phyloP scores from a whole-genome alignment of 257 asterid genomes.

The Nyctanthes arbortristis region DNA sequence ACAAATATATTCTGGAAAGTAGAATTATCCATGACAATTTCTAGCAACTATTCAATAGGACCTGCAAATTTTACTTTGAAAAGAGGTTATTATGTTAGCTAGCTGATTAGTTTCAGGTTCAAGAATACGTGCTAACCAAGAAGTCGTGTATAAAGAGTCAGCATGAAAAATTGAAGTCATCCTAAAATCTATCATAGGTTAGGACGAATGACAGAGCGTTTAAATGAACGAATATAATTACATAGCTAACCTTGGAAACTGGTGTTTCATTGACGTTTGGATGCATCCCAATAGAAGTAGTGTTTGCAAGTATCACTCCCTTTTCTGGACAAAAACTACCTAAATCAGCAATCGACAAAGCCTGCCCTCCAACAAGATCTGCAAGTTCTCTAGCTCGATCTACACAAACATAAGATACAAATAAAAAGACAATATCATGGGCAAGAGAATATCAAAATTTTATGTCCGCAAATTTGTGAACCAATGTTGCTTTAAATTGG shows the following conservation, averaged over 20 bases:
- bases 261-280: constrained; percentile 91
- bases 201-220: neutral
- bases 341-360: constrained; percentile 73
- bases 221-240: constrained; percentile 2
- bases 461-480: neutral
- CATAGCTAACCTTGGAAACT: constrained; percentile 64
- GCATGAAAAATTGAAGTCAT: neutral
- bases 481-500: neutral
- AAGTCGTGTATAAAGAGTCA: neutral
- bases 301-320: constrained; percentile 95
- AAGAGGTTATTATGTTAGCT: too few relatives aligned
- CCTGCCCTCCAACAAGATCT: constrained; percentile 73
- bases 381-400: constrained; percentile 92
- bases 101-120: too few relatives aligned
- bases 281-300: constrained; percentile 98
- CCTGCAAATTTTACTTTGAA: too few relatives aligned
- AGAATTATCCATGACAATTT: too few relatives aligned
- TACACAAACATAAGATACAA: constrained; percentile 20
- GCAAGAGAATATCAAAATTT: neutral
- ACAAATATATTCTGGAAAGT: too few relatives aligned
- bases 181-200: neutral
- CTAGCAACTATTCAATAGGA: neutral
- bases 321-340: constrained; percentile 72
- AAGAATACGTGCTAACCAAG: neutral
- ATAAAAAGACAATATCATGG: neutral